Base-by-base conservation (phyloP, 2,329 filamentous ascomycete species). In the Mycogone perniciosa region DNA sequence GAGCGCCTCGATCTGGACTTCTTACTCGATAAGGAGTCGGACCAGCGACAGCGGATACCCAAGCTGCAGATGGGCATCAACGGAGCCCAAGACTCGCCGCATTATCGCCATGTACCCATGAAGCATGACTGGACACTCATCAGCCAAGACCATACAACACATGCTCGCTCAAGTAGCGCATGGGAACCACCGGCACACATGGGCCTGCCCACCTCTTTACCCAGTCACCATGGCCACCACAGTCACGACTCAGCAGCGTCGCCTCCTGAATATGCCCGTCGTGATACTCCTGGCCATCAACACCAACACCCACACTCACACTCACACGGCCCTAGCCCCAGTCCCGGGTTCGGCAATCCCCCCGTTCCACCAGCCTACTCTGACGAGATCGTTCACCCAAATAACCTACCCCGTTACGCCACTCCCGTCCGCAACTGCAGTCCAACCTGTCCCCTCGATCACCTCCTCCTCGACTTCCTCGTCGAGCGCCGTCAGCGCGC, bases 391-490 rank as follows among this genome's bases (percentile, higher is more conserved):
- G 20, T 20, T 3, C 20, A 20, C 20, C 20, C 20, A 20, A 20
- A 20, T 3, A 20, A 35, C 39, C 46, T 29, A 30, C 45, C 59
- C 31, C 54, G 60, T 29, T 64, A 63, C 50, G 57, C 65, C 26
- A 49, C 54, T 26, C 62, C 76, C 33, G 69, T 85, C 44, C 76
- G 75, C 54, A 88, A 89, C 60, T 74, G 79, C 20, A 65, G 75
- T 2, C 78, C 88, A 1, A 90, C 88, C 0, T 93, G 88, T 64
- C 81, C 88, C 0, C 75, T 95, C 2, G 90, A 95, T 62, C 76
- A 73, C 39, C 79, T 96, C n/a, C 76, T 95, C 41, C 77, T 92
- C 27, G 85, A 91, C 63, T 95, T 93, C 61, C 76, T 93, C 30
- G 75, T 80, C 29, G 82, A 88, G 59, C 80, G 86, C 33, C 80